Evolutionary conservation across 208 protist genomes (phyloP).

Genomic region (Acanthamoeba triangularis): DNA sequence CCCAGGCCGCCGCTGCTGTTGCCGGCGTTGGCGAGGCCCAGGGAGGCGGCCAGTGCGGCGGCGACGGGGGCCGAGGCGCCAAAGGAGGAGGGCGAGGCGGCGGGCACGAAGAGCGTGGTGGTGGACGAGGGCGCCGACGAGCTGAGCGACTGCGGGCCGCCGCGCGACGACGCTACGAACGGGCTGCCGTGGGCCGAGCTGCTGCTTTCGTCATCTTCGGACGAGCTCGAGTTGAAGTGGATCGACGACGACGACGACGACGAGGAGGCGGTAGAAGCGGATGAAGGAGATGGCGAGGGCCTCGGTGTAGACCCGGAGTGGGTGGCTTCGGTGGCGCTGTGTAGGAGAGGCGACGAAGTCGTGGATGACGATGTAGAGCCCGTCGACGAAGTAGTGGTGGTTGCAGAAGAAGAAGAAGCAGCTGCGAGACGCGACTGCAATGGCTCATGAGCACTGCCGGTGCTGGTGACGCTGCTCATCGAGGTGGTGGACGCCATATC

Average conservation of each 20-base stretch:
- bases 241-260: background rate
- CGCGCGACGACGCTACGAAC: background rate
- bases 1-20: background rate
- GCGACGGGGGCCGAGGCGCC: conserved; percentile 20
- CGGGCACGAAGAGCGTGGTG: conserved; percentile 37
- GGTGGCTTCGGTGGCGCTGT: too few relatives aligned
- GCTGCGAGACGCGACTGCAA: background rate
- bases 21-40: background rate
- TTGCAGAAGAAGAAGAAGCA: background rate
- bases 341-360: too few relatives aligned
- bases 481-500: too few relatives aligned
- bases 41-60: background rate
- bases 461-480: background rate
- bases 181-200: background rate
- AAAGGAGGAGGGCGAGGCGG: conserved; percentile 20
- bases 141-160: background rate
- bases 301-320: too few relatives aligned
- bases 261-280: background rate
- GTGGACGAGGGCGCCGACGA: background rate
- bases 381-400: too few relatives aligned
- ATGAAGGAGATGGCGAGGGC: too few relatives aligned
- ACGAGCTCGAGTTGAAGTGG: background rate
- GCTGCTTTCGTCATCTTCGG: background rate
- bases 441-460: background rate
- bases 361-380: too few relatives aligned